Evolutionary conservation across 805 yeast genomes (phyloP).

Genomic region (Komagataella mondaviorum): DNA sequence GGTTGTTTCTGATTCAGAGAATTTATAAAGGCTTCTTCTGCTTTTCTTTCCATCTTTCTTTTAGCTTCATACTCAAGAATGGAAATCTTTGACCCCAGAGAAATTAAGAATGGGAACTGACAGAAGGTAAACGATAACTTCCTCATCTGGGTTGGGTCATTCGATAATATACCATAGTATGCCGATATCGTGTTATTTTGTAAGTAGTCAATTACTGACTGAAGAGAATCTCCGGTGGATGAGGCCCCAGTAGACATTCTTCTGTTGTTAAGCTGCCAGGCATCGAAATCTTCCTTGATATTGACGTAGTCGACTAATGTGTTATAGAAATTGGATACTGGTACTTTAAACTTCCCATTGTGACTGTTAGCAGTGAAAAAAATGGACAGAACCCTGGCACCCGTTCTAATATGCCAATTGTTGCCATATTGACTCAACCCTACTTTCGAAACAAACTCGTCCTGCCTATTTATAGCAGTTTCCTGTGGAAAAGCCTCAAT

Average conservation of each 20-base stretch:
- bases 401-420: conserved; percentile 72
- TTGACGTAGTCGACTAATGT: conserved; percentile 70
- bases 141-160: conserved; percentile 4
- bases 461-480: background rate
- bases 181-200: conserved; percentile 17
- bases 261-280: conserved; percentile 49
- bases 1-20: conserved; percentile 51
- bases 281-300: conserved; percentile 66
- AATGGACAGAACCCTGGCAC: conserved; percentile 42
- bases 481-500: background rate
- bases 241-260: background rate
- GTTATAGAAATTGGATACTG: conserved; percentile 52
- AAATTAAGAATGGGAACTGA: conserved; percentile 69
- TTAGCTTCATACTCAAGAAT: conserved; percentile 75
- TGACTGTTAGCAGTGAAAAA: conserved; percentile 38
- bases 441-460: conserved; percentile 10
- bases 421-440: conserved; percentile 50
- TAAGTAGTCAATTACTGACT: conserved; percentile 31
- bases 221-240: conserved; percentile 12
- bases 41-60: conserved; percentile 70
- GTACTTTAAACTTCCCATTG: conserved; percentile 17
- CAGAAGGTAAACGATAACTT: conserved; percentile 45
- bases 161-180: conserved; percentile 20
- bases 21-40: conserved; percentile 77
- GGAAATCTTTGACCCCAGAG: conserved; percentile 71